Evolutionary conservation across 192 early-diverging fungal genomes (phyloP), one percentile per base, ranked within the genome.

Genomic region (Mortierella alpina): DNA sequence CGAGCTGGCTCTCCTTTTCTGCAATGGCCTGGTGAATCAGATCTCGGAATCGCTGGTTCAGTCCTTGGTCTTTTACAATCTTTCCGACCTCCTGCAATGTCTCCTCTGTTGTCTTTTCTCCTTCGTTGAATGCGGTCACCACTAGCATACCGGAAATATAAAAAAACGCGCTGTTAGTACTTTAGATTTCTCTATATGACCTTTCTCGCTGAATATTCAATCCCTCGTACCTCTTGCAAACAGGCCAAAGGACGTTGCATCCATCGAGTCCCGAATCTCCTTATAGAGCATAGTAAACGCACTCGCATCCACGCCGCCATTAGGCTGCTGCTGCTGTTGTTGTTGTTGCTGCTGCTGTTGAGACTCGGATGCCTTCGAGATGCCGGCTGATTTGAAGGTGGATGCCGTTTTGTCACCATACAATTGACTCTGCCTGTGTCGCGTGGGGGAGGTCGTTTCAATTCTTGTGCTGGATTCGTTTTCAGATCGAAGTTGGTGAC

Each of bases 261-360:
- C 77, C 77, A 80, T 80, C 7, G 77, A 80, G 40, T 80, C 77
- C n/a, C 77, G 70, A 56, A 80, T 80, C 31, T 80, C 77, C 53
- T 80, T 80, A 44, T 80, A 80, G 7, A 80, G 70, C 42, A 63
- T 56, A 4, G 77, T 80, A 53, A 80, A 80, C 7, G 77, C 77
- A 57, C 55, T 80, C 10, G 77, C 77, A 44, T 80, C 77, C 39
- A 80, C 66, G 7, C 76, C 76, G 9, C 60, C 40, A 18, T 18
- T 62, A 18, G 65, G 68, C 15, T 61, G 64, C 6, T 61, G 52
- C 2, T 20, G 40, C 18, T 17, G 45, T 47, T 59, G 4, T 52
- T 51, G 20, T 17, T n/a, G n/a, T n/a, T 61, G 64, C 6, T 61
- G 52, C 2, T 20, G 31, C 3, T 31, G 31, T 31, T 31, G 39